These are phyloP conservation scores for Eucalyptus melliodora DNA, from an alignment of 345 rosid species.

Conservation along the genomic window DNA sequence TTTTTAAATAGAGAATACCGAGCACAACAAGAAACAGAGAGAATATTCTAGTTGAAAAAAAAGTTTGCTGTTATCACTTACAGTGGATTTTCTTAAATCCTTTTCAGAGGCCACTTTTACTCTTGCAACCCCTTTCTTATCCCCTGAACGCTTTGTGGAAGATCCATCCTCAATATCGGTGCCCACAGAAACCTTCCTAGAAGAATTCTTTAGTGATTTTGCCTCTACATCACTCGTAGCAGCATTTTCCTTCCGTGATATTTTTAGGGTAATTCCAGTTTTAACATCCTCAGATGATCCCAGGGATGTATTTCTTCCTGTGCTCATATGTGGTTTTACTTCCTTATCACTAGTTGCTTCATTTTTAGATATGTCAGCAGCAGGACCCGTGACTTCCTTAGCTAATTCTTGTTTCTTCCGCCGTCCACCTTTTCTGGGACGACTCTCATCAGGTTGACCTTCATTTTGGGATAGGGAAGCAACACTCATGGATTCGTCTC, in stretches of 20 bases:
- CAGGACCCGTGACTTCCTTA: constrained; percentile 16
- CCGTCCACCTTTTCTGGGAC: constrained; percentile 23
- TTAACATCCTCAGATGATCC: background rate
- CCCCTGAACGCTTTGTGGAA: constrained; percentile 23
- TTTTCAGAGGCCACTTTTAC: constrained; percentile 34
- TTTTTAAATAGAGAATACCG: background rate
- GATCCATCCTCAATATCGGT: constrained; percentile 33
- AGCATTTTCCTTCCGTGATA: background rate
- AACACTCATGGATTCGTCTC: constrained; percentile 1
- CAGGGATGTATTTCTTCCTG: background rate
- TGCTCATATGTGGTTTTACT: background rate
- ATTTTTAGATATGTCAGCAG: constrained; percentile 19
- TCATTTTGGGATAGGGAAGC: constrained; percentile 21
- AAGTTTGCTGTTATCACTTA: constrained; percentile 49
- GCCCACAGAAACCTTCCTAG: constrained; percentile 38
- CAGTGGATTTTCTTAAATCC: constrained; percentile 17
- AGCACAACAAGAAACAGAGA: background rate
- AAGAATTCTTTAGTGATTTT: constrained; percentile 26
- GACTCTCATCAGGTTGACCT: constrained; percentile 25
- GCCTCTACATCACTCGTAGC: background rate
- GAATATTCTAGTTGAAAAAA: background rate
- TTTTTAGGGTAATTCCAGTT: background rate
- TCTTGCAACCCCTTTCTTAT: constrained; percentile 36
- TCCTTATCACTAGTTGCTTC: constrained; percentile 30
- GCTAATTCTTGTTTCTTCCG: constrained; percentile 52